Conservation (phyloP, 495 filamentous ascomycete genomes). For the Geopyxis carbonaria region DNA sequence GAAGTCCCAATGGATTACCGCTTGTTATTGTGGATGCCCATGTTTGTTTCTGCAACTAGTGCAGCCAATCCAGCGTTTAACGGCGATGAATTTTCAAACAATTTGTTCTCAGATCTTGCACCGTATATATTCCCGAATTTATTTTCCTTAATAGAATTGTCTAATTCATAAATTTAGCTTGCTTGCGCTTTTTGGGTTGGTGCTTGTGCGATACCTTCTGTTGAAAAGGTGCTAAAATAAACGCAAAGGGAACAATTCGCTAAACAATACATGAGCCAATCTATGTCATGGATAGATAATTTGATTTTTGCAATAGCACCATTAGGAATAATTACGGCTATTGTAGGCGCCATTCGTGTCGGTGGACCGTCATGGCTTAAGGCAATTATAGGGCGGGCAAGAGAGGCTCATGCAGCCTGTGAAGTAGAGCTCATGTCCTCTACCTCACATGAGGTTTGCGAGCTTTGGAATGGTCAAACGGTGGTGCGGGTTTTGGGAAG, state of each 20-base stretch:
- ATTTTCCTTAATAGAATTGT: not conserved
- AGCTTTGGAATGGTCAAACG: constrained; percentile 21
- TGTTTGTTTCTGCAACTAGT: no score
- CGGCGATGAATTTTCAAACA: constrained; percentile 7
- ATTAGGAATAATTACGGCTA: constrained; percentile 38
- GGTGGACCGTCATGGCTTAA: constrained; percentile 35
- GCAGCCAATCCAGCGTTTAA: no score
- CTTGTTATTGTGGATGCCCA: no score
- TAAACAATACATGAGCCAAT: constrained; percentile 36
- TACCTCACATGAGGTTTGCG: constrained; percentile 22
- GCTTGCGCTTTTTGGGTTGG: constrained; percentile 38
- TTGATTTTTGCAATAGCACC: constrained; percentile 39
- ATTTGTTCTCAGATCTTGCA: constrained; percentile 8
- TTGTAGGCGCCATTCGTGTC: constrained; percentile 37
- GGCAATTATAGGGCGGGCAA: constrained; percentile 34
- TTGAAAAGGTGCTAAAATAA: no score
- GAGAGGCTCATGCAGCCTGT: constrained; percentile 22
- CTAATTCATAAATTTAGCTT: constrained; percentile 12
- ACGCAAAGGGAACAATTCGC: constrained; percentile 37
- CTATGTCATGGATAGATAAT: constrained; percentile 33
- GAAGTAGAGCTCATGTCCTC: constrained; percentile 26
- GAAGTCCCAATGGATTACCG: no score
- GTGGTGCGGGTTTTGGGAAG: constrained; percentile 18
- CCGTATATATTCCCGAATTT: constrained; percentile 3
- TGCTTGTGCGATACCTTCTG: no score